These are phyloP conservation scores for Citrus maxima DNA, from an alignment of 345 rosid genomes.

Conservation along the genomic window DNA sequence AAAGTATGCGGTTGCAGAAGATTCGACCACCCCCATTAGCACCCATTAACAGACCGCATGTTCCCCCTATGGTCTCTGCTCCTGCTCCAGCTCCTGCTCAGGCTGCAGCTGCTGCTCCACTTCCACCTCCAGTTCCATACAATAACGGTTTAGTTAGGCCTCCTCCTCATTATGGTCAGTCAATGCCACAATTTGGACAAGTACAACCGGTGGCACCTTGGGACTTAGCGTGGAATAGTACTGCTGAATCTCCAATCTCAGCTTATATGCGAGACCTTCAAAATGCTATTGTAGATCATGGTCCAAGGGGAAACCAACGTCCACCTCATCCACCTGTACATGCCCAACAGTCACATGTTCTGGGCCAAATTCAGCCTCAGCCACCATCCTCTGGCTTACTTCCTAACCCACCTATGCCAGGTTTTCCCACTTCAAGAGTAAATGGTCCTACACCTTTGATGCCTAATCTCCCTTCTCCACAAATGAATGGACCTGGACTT, in stretches of 20 bases:
- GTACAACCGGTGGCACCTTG: slow-evolving; percentile 35
- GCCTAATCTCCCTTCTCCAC: slow-evolving; percentile 52
- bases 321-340: slow-evolving; percentile 29
- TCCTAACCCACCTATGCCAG: slow-evolving; percentile 42
- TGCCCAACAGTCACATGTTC: slow-evolving; percentile 25
- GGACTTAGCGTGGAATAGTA: slow-evolving; percentile 47
- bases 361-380: slow-evolving; percentile 33
- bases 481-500: slow-evolving; percentile 54
- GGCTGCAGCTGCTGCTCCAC: slow-evolving; percentile 21
- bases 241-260: slow-evolving; percentile 79
- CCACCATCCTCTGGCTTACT: slow-evolving; percentile 47
- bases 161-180: slow-evolving; percentile 21
- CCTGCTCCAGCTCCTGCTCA: slow-evolving; percentile 18
- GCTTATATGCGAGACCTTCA: slow-evolving; percentile 86
- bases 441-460: slow-evolving; percentile 53
- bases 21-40: slow-evolving; percentile 79
- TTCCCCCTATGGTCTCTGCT: slow-evolving; percentile 37
- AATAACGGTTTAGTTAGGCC: slow-evolving; percentile 25
- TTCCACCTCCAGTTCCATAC: slow-evolving; percentile 26
- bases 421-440: slow-evolving; percentile 47
- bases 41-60: slow-evolving; percentile 55
- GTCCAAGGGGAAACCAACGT: slow-evolving; percentile 44
- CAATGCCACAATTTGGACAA: slow-evolving; percentile 38
- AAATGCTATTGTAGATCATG: slow-evolving; percentile 44
- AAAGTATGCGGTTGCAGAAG: slow-evolving; percentile 74